Base-by-base conservation (phyloP, 1,139 yeast genomes). In the Eremothecium sinecaudum region DNA sequence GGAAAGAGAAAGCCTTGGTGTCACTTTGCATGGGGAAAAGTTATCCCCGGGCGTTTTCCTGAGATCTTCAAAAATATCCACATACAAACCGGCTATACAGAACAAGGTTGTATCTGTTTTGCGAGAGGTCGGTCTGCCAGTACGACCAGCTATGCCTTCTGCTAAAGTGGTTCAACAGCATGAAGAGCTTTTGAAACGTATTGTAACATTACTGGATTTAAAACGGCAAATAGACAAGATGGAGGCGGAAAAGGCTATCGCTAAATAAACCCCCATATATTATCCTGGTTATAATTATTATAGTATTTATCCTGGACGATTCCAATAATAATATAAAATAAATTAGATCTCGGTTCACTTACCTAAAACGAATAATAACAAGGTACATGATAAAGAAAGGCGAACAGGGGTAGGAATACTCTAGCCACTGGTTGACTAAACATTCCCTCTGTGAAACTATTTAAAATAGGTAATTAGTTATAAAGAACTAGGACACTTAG, bases 61-160 rank as follows among this genome's bases (percentile, higher is more conserved):
- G 39, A 70, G 98, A 42, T 82, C 96, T 0, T 65, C 81, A 7
- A 75, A 73, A 49, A 59, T 76, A 17, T 63, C 76, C 3, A 62
- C 75, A 2, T 72, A 70, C 48, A 77, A 77, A 46, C 81, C 81
- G 9, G 68, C 90, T 1, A 73, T 83, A 5, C 86, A 87, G 49
- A 72, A 79, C 32, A 83, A 84, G 43, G 83, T 87, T 6, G 67
- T 70, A 36, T 69, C 74, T n/a, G 68, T 77, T 4, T 61, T 90
- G 41, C 81, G 78, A 39, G 98, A 90, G 51, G 62, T 90, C 43
- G 90, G 79, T 11, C 62, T 90, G 16, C 78, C 93, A 48, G 47
- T 63, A 19, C 76, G 81, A 43, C 97, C 98, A 1, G 75, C 77
- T 1, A 79, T 92, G 81, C 93, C 94, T 3, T 83, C 98, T 0